Evolutionary conservation across 148 eudicot genomes (phyloP), one percentile per base, ranked within the genome.

Genomic region (Cornus florida): DNA sequence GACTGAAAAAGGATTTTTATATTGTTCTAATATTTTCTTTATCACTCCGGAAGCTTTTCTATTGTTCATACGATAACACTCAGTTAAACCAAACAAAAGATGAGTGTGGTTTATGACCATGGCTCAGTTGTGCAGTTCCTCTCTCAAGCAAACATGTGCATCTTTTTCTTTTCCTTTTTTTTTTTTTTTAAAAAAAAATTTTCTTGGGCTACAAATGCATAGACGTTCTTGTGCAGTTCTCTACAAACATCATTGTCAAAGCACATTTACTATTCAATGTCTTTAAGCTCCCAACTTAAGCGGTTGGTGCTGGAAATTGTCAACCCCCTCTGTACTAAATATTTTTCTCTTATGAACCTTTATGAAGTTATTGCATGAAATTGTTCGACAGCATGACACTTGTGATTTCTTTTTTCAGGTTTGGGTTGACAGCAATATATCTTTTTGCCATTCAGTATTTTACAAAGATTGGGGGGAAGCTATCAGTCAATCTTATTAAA

Each of bases 381-480:
- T 65, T 67, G 7, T 64, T 9, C 23, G 38, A 46, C 48, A 48
- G 20, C 7, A 46, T 67, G 32, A 67, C 28, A 23, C 10, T 38
- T 67, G 23, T 71, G 16, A 67, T 33, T 13, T 69, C 68, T 70
- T 57, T 78, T 82, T 77, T 14, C 88, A 96, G 99, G 89, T 96
- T 93, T 87, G 83, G 82, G 83, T 82, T 93, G 78, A 96, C 99
- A 5, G 97, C 90, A 33, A 87, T 85, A 46, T 96, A 96, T 88
- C 91, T 96, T 50, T 81, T 93, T 62, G 60, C 89, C 33, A 91
- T 96, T 75, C 99, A 93, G 79, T 96, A 92, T 86, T 92, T 93
- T 77, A 93, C 92, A n/a, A 89, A 79, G 79, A 81, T 89, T 73
- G 97, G 99, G 68, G 99, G 97, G 9, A 92, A 84, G 83, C 74